Percentiles rank a stretch among this genome's conserved stretches.
Conservation (phyloP, 495 filamentous ascomycete species). For the Aspergillus nanangensis region DNA sequence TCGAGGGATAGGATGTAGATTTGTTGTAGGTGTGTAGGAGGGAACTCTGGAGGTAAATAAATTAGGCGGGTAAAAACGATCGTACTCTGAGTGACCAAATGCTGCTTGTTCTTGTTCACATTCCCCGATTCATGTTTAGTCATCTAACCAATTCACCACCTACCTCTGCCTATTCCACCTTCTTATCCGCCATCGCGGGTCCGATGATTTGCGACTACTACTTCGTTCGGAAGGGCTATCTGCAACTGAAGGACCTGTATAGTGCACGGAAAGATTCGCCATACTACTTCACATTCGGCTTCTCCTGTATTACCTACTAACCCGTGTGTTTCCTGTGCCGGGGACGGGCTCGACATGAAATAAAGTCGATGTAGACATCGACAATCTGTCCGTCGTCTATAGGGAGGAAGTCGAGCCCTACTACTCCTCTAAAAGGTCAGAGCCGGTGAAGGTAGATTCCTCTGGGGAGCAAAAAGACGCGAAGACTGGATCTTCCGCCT, state of each 20-base stretch:
- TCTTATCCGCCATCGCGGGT: slow-evolving; percentile 87
- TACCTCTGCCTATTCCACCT: slow-evolving; percentile 96
- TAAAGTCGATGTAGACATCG: slow-evolving; percentile 66
- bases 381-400: slow-evolving; percentile 36
- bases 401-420: slow-evolving; percentile 28
- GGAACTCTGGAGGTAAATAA: too few relatives aligned
- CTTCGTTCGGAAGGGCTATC: slow-evolving; percentile 76
- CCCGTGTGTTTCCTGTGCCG: slow-evolving; percentile 65
- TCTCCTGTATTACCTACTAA: slow-evolving; percentile 78
- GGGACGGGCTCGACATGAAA: slow-evolving; percentile 73
- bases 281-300: slow-evolving; percentile 70
- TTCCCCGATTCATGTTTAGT: too few relatives aligned
- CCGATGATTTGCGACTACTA: slow-evolving; percentile 93
- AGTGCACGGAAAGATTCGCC: slow-evolving; percentile 59
- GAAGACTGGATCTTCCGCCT: slow-evolving; percentile 7
- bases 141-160: slow-evolving; percentile 86
- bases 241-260: slow-evolving; percentile 76
- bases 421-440: slow-evolving; percentile 5
- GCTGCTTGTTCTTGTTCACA: too few relatives aligned
- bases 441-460: slow-evolving; percentile 4
- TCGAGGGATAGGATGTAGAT: too few relatives aligned
- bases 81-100: too few relatives aligned
- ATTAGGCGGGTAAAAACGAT: too few relatives aligned
- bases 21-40: too few relatives aligned
- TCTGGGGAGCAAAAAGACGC: slow-evolving; percentile 12